Evolutionary conservation across 768 basidiomycete genomes (phyloP), one percentile per base, ranked within the genome.

Genomic region (Hericium erinaceus): DNA sequence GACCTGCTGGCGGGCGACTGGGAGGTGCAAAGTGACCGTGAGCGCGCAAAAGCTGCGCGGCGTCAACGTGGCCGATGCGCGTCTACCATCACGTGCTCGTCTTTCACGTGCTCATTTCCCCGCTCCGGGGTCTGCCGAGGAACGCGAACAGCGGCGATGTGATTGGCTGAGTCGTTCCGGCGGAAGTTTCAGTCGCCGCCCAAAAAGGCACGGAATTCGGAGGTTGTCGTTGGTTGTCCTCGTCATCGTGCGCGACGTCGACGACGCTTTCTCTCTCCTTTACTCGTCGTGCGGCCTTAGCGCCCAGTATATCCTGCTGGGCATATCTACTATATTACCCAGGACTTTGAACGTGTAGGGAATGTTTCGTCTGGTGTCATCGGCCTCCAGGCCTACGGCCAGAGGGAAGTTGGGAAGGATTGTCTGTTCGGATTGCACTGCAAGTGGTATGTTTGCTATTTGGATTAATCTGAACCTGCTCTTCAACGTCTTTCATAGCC

Each of bases 301-400:
- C 39, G 41, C 20, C 60, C 52, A 20, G 12, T 24, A 20, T 16
- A 16, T 37, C 33, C 52, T 33, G 16, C 28, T 33, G n/a, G 38
- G 15, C 18, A n/a, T 39, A n/a, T 18, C 49, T 51, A 12, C 16
- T 51, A n/a, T 51, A 8, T 4, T 11, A 22, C 49, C 16, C 16
- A 16, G 28, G 16, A 51, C 5, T 16, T 8, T 51, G 54, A 40
- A 33, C 28, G 51, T 38, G 24, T 48, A 54, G 55, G 65, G 61
- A 59, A 88, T 89, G 87, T 74, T 87, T 68, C 83, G 87, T 66
- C 74, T 88, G 61, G 85, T 87, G 49, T 80, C 84, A 77, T 70
- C 79, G 80, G 70, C 80, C 60, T 67, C 70, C 49, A 65, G 65
- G 60, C 67, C 86, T 59, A 71, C 83, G 60, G 79, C 84, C 62